phyloP scores from a whole-genome alignment of 352 stramenopile genomes.

The Phytophthora fragariae region DNA sequence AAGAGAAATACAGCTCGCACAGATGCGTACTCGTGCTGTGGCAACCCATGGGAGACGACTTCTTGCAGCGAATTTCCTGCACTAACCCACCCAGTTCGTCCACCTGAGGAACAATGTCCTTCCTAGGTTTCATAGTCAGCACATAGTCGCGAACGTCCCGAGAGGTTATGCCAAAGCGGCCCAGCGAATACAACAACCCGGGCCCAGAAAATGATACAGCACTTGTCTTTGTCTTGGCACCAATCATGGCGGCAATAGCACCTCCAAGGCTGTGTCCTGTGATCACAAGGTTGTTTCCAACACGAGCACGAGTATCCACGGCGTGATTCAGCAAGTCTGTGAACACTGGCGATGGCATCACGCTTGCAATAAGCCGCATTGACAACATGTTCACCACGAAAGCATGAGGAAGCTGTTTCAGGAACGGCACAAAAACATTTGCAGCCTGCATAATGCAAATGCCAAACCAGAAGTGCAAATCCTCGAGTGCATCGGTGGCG shows the following conservation, averaged over 20 bases:
- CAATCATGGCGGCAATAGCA: constrained; percentile 79
- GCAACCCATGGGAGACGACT: constrained; percentile 70
- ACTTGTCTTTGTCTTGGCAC: constrained; percentile 74
- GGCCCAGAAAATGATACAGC: constrained; percentile 83
- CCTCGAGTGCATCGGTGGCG: constrained; percentile 78
- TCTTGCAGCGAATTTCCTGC: constrained; percentile 80
- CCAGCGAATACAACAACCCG: constrained; percentile 75
- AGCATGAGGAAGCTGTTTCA: constrained; percentile 76
- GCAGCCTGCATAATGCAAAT: constrained; percentile 88
- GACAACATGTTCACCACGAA: constrained; percentile 84
- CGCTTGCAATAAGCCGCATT: constrained; percentile 64
- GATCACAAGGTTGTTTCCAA: constrained; percentile 71
- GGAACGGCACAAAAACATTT: constrained; percentile 83
- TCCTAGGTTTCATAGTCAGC: constrained; percentile 80
- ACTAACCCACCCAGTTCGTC: constrained; percentile 81
- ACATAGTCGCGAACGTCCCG: constrained; percentile 80
- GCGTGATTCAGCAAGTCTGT: constrained; percentile 65
- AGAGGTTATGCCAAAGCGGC: constrained; percentile 68
- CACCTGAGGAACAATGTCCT: constrained; percentile 82
- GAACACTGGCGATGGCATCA: constrained; percentile 79
- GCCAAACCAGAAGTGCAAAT: constrained; percentile 89
- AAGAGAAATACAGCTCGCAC: constrained; percentile 81
- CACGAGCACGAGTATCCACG: constrained; percentile 42
- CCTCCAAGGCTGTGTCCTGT: constrained; percentile 83
- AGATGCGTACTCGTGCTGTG: constrained; percentile 79